Percentiles rank a stretch among this genome's conserved stretches.
Evolutionary conservation across 2,329 filamentous ascomycete genomes (phyloP).

Genomic region (Fusarium penzigii): DNA sequence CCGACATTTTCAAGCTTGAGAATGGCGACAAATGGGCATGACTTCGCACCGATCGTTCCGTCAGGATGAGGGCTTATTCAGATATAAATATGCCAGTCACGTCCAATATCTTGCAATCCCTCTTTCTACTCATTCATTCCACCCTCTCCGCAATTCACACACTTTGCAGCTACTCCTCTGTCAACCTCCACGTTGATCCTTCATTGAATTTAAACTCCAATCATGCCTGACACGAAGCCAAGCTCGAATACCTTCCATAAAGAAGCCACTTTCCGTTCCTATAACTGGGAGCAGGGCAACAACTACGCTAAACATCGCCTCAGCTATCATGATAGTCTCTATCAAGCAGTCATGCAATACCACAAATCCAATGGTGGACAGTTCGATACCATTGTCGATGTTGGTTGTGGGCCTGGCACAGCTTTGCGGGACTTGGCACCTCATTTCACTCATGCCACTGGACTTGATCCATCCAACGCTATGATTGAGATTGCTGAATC

Average conservation of each 20-base stretch:
- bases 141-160: too few relatives aligned
- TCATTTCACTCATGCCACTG: constrained; percentile 48
- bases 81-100: too few relatives aligned
- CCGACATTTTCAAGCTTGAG: too few relatives aligned
- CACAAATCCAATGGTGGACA: constrained; percentile 49
- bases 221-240: neutral
- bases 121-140: too few relatives aligned
- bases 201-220: neutral
- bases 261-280: constrained; percentile 46
- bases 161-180: too few relatives aligned
- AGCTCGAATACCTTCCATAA: too few relatives aligned
- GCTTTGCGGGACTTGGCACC: constrained; percentile 46
- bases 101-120: too few relatives aligned
- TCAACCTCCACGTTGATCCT: neutral
- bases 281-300: constrained; percentile 42
- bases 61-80: too few relatives aligned
- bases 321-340: constrained; percentile 48
- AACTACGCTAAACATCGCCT: constrained; percentile 44
- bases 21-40: too few relatives aligned
- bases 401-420: constrained; percentile 59
- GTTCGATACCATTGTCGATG: constrained; percentile 47
- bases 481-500: constrained; percentile 53
- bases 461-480: constrained; percentile 51
- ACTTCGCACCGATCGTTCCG: too few relatives aligned
- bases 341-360: constrained; percentile 45